Percentiles rank a stretch among this genome's conserved stretches.
Evolutionary conservation across 331 rosid species (phyloP).

Genomic region (Rhamnella rubrinervis): DNA sequence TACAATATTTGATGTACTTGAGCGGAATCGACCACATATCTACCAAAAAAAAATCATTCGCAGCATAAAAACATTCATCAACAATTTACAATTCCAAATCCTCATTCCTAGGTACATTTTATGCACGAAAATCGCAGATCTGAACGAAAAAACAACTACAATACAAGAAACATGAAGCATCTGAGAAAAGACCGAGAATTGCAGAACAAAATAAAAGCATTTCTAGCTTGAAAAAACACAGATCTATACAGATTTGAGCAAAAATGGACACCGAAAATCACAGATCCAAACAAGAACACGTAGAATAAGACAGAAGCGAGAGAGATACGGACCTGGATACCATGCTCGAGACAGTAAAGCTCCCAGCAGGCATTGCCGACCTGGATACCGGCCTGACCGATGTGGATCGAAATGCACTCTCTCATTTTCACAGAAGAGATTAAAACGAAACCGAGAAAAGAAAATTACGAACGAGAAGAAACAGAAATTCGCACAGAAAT

Average conservation of each 20-base stretch:
- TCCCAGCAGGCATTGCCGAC: conserved; percentile 99
- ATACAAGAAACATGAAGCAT: neutral
- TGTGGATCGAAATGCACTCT: conserved; percentile 96
- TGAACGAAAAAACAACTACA: neutral
- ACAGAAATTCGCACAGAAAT: neutral
- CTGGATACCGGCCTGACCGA: conserved; percentile 98
- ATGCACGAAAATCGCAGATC: neutral
- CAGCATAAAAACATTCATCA: no score
- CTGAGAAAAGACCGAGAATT: neutral
- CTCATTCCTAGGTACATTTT: neutral
- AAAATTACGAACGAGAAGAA: neutral
- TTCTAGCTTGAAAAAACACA: neutral
- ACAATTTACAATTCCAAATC: neutral
- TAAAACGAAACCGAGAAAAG: neutral
- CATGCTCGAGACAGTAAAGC: conserved; percentile 95
- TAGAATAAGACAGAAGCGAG: neutral
- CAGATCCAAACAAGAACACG: neutral
- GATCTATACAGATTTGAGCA: conserved; percentile 1
- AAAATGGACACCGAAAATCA: neutral
- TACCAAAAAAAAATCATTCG: neutral
- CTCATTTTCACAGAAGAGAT: conserved; percentile 51
- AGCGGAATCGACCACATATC: neutral
- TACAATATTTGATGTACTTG: no score
- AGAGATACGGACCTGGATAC: conserved; percentile 53
- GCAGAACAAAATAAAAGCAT: neutral